Base-by-base conservation (phyloP, 2,329 filamentous ascomycete genomes). In the Clonostachys chloroleuca region DNA sequence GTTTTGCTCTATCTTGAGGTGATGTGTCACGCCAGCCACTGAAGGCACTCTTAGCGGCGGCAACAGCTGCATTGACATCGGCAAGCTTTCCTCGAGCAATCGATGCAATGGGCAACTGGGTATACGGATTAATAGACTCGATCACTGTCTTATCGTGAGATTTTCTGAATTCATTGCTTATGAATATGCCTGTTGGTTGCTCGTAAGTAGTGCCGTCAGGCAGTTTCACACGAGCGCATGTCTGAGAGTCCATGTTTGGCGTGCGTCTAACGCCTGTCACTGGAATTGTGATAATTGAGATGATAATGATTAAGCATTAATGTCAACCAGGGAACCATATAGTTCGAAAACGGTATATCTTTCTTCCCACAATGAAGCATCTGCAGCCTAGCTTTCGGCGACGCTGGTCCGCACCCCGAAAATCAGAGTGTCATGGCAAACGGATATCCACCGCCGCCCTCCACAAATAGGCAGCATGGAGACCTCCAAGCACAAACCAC, bases 1-100 rank as follows among this genome's bases (percentile, higher is more conserved):
- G 64, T 34, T 75, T 75, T 35, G 86, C 87, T 34, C 88, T 81
- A 30, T 86, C 83, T 7, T 81, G 81, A 6, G 72, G 75, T 12
- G 82, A 65, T 34, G 92, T 33, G 12, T 30, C 40, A 9, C 24
- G n/a, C 47, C 47, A 49, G 16, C 36, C 43, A 20, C 44, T 33
- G 20, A 90, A 80, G 2, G 85, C 84, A 44, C 76, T 74, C 39
- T 84, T 77, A n/a, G 87, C 87, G 17, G 52, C 35, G 12, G 55
- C 47, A 13, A 66, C 51, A 12, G 59, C 57, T 0, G 47, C 51
- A 12, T 62, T 54, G 12, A 65, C 54, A 41, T 66, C 64, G 10
- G 52, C 40, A 2, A 47, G 33, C 5, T 60, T 62, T 8, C 62
- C 62, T 4, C 59, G 40, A 14, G 47, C 43, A 14, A 55, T 46